phyloP scores from a whole-genome alignment of 108 stramenopile genomes.

The Cyclotella baltica region DNA sequence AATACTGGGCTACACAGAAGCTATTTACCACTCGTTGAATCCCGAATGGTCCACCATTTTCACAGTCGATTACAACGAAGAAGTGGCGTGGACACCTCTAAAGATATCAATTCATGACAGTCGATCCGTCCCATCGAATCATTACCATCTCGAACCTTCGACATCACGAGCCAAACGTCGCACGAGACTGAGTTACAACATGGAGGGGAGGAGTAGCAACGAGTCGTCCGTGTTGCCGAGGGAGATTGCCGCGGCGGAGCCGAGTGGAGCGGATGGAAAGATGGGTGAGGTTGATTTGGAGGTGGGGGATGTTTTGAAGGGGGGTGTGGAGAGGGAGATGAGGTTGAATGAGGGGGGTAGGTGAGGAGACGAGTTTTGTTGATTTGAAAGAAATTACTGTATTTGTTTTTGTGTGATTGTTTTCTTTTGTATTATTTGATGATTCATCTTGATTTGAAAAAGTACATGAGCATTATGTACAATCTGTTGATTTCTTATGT shows the following conservation, averaged over 20 bases:
- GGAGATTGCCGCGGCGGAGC: neutral
- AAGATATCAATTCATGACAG: constrained; percentile 27
- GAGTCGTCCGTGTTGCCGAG: neutral
- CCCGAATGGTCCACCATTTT: constrained; percentile 21
- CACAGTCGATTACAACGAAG: constrained; percentile 25
- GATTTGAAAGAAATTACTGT: neutral
- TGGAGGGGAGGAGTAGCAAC: neutral
- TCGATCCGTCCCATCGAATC: no score
- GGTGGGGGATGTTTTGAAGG: constrained; percentile 14
- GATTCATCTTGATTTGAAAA: no score
- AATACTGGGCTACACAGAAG: neutral
- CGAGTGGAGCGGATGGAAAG: neutral
- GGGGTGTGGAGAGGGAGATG: constrained; percentile 14
- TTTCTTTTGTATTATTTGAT: no score
- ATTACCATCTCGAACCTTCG: no score
- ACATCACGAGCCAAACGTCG: neutral
- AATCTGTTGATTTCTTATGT: no score
- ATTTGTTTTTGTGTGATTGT: constrained; percentile 1
- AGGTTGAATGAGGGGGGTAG: constrained; percentile 14
- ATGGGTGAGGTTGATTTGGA: constrained; percentile 40
- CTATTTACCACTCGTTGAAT: constrained; percentile 10
- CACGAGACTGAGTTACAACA: no score
- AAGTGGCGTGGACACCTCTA: constrained; percentile 21
- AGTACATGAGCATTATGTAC: no score
- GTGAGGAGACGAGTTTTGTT: neutral